These are phyloP conservation scores for Starmera caribaea DNA, from an alignment of 805 yeast species.

Conservation along the genomic window DNA sequence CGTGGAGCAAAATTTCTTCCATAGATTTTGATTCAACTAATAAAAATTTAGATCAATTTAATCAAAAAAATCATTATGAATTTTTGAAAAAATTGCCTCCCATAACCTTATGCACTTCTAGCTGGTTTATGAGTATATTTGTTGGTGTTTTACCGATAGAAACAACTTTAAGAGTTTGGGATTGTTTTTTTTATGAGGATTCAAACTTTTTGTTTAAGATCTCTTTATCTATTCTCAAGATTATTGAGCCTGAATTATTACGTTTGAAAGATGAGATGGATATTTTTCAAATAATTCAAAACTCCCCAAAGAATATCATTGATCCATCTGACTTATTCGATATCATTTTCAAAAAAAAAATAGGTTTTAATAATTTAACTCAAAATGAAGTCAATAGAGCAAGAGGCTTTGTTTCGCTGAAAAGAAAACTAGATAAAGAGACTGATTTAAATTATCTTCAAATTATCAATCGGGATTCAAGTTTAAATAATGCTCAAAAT, in stretches of 20 bases:
- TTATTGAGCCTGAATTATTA: conserved; percentile 57
- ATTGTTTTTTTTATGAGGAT: conserved; percentile 86
- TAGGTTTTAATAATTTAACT: conserved; percentile 64
- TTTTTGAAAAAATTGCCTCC: conserved; percentile 78
- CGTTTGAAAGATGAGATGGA: conserved; percentile 42
- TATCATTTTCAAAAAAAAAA: conserved; percentile 63
- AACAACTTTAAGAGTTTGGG: conserved; percentile 86
- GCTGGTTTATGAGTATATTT: conserved; percentile 98
- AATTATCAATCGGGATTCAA: no score
- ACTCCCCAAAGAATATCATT: conserved; percentile 59
- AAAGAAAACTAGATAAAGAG: conserved; percentile 28
- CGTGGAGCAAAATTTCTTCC: conserved; percentile 50
- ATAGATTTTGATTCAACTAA: conserved; percentile 30
- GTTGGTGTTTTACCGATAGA: conserved; percentile 88
- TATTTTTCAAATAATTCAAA: conserved; percentile 78
- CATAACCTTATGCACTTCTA: conserved; percentile 83
- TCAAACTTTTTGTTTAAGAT: conserved; percentile 78
- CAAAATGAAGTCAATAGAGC: conserved; percentile 79
- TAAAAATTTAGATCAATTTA: not conserved
- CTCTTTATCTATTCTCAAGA: conserved; percentile 69
- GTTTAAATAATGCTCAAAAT: no score
- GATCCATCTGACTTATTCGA: conserved; percentile 67
- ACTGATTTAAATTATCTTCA: not conserved
- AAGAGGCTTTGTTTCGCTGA: conserved; percentile 65
- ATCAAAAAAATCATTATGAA: conserved; percentile 22